phyloP scores from a whole-genome alignment of 768 basidiomycete genomes.

The Russula brevipes region DNA sequence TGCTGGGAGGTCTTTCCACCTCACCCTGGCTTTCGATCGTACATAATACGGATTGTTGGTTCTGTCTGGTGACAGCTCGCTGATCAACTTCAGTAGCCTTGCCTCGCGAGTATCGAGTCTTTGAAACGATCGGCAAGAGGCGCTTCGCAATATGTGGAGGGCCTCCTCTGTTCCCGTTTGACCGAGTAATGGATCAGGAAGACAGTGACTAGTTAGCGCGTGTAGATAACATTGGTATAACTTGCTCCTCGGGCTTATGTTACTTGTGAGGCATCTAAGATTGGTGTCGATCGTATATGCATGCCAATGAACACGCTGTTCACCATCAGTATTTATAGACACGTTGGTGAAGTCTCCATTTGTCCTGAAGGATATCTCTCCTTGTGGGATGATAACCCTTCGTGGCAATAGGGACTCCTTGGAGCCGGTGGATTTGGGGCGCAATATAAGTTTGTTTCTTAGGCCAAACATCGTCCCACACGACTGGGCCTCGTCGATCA shows the following conservation, averaged over 20 bases:
- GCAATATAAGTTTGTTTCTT: slow-evolving; percentile 28
- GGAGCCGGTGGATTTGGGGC: neutral
- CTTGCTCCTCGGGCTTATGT: slow-evolving; percentile 29
- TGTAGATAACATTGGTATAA: slow-evolving; percentile 43
- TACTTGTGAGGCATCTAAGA: slow-evolving; percentile 31
- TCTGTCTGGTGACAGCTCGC: slow-evolving; percentile 1
- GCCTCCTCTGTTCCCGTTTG: slow-evolving; percentile 45
- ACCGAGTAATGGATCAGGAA: slow-evolving; percentile 41
- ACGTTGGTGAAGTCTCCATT: slow-evolving; percentile 1
- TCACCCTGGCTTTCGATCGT: slow-evolving; percentile 3
- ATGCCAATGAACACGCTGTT: slow-evolving; percentile 26
- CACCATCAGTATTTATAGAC: neutral
- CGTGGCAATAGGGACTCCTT: neutral
- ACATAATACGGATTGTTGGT: slow-evolving; percentile 5
- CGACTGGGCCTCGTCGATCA: slow-evolving; percentile 40
- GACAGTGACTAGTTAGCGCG: slow-evolving; percentile 40
- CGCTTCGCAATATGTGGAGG: slow-evolving; percentile 36
- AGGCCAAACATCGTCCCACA: slow-evolving; percentile 44
- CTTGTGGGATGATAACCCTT: slow-evolving; percentile 13
- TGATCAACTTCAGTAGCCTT: slow-evolving; percentile 4
- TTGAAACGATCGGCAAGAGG: slow-evolving; percentile 39
- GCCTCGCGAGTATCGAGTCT: slow-evolving; percentile 23
- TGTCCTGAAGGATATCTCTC: neutral
- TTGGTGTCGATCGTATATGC: slow-evolving; percentile 32
- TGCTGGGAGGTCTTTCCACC: slow-evolving; percentile 10